Base-by-base conservation (phyloP, 495 filamentous ascomycete genomes). In the Aspergillus saccharolyticus region DNA sequence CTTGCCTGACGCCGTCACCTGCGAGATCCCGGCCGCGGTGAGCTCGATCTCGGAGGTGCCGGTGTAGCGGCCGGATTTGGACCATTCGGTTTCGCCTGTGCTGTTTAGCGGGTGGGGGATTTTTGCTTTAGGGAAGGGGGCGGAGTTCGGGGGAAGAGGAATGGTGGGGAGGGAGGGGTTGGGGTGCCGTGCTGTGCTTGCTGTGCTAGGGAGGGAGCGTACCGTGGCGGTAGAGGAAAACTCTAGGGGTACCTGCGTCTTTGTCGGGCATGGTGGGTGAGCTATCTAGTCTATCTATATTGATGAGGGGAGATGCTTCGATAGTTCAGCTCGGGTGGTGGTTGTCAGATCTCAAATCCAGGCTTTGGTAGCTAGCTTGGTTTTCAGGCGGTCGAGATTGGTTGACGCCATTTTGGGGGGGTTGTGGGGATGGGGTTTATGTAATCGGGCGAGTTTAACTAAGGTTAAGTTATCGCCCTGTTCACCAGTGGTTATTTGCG, bases 21-120 rank as follows among this genome's bases (percentile, higher is more conserved):
- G 82, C 61, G 82, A 83, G 64, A 87, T 83, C 24, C 91, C 91
- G 60, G 85, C 81, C 17, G 79, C 68, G 0, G 91, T 96, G 21
- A 96, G 81, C 0, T 87, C 83, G 44, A 96, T 82, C 58, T 96
- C 91, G n/a, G 86, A 88, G 14, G 71, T 79, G 46, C 91, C 89
- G 0, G 91, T 96, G 73, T 93, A 91, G 9, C 85, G 85, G 59
- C 90, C 91, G 63, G 84, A 88, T 55, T 91, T 79, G 2, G 89
- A 89, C 91, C 91, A 96, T 72, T 91, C 88, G 2, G 91, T 96
- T 68, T 96, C 88, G 62, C 85, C 75, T 78, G 53, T 16, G 33
- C 1, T 39, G 2, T 5, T 39, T 39, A 39, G 33, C 25, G 33
- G 33, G 4, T 12, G 33, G 4, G 12, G 7, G 33, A 12, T 2